These are phyloP conservation scores for Mucor racemosus DNA, from an alignment of 371 early-diverging fungal genomes.

Conservation along the genomic window DNA sequence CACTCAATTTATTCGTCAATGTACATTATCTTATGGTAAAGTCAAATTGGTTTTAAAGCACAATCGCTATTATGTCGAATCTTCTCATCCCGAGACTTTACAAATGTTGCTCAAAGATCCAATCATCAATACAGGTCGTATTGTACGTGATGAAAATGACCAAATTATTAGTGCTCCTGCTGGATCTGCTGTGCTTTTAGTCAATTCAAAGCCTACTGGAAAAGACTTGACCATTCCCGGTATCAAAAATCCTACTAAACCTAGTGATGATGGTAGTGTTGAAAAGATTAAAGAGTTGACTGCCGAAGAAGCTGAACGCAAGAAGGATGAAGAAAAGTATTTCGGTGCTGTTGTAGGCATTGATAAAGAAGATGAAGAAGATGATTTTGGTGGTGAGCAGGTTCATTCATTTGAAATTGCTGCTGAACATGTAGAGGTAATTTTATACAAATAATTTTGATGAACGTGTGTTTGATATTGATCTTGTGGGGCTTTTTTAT, in stretches of 20 bases:
- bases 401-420: constrained; percentile 92
- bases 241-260: constrained; percentile 45
- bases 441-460: not conserved
- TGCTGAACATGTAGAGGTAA: constrained; percentile 77
- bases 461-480: not conserved
- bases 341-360: constrained; percentile 64
- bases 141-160: constrained; percentile 56
- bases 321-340: constrained; percentile 56
- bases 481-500: not conserved
- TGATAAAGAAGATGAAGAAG: constrained; percentile 74
- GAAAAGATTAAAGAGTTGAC: constrained; percentile 27
- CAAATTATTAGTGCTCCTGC: constrained; percentile 39
- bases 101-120: constrained; percentile 86
- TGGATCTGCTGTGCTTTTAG: constrained; percentile 33
- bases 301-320: constrained; percentile 38
- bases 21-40: constrained; percentile 96
- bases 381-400: constrained; percentile 68
- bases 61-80: constrained; percentile 95
- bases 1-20: constrained; percentile 85
- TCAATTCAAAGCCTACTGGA: constrained; percentile 55
- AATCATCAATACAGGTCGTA: constrained; percentile 74
- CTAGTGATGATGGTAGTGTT: constrained; percentile 27
- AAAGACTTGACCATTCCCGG: constrained; percentile 69
- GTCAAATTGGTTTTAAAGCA: constrained; percentile 97
- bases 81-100: constrained; percentile 84